Evolutionary conservation across 1,284 basidiomycete genomes (phyloP).

Genomic region (Fomitiporia mediterranea): DNA sequence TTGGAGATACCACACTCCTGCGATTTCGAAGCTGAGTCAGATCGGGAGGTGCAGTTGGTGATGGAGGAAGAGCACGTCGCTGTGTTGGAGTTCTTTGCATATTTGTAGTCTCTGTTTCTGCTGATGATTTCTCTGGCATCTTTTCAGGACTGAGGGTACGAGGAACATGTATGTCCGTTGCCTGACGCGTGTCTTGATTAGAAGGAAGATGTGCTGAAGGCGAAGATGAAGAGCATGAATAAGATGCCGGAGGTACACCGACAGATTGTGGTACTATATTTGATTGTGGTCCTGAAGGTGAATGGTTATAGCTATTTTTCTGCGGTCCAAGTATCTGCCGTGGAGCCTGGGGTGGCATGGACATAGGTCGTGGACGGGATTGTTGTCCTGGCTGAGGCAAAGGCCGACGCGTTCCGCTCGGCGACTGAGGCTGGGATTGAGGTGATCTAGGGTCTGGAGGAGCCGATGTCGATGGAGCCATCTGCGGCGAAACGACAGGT

Average conservation of each 20-base stretch:
- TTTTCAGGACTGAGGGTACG: neutral
- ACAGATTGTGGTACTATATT: constrained; percentile 12
- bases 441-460: constrained; percentile 2
- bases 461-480: constrained; percentile 3
- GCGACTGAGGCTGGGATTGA: constrained; percentile 10
- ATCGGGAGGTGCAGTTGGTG: constrained; percentile 4
- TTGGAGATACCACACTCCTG: neutral
- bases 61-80: constrained; percentile 10
- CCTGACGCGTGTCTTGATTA: neutral
- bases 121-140: neutral
- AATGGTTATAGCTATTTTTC: constrained; percentile 5
- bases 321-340: neutral
- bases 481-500: neutral
- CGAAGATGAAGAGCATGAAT: neutral
- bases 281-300: constrained; percentile 9
- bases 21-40: constrained; percentile 1
- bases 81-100: constrained; percentile 1
- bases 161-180: neutral
- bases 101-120: neutral
- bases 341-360: constrained; percentile 18
- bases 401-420: constrained; percentile 3
- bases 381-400: constrained; percentile 13
- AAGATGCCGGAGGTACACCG: neutral
- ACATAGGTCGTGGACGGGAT: constrained; percentile 10
- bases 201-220: neutral